Base-by-base conservation (phyloP, 176 grass and related monocot species). In the Oryza meyeriana region DNA sequence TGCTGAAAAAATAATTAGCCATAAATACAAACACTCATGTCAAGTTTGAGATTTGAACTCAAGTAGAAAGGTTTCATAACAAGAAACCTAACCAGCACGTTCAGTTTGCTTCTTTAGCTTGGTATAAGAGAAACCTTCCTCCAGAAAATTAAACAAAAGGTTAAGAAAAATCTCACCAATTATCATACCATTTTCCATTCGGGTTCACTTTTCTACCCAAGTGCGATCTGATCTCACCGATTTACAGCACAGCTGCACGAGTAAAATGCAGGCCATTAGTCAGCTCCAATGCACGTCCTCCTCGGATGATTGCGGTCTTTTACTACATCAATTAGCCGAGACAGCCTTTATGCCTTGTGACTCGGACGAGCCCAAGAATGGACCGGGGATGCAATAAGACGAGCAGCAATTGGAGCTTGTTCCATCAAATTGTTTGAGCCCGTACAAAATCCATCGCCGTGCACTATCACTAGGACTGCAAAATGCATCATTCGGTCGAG, bases 171-270 rank as follows among this genome's bases (percentile, higher is more conserved):
- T 2, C 55, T 57, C 52, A 1, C 1, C 20, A 57, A n/a, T 57
- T 59, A 6, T 22, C 18, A 0, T 28, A 45, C 36, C 65, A 14
- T 41, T 57, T 67, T 39, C 18, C 87, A 75, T 48, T 31, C 6
- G 27, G 28, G 16, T 13, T 66, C 33, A 65, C 75, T 67, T 63
- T 65, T n/a, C 82, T 61, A 74, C 45, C 35, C 18, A 22, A 74
- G 68, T 89, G 82, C 76, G 30, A 55, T 70, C 39, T 61, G 50
- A 81, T 30, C 50, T 55, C 31, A 52, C 34, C 63, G 1, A 20
- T 50, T 31, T 45, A 68, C 76, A 40, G 61, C 20, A 40, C 22
- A 16, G 81, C 35, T 27, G 77, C 28, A 59, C 75, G 52, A 73
- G 36, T 79, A 62, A 72, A 38, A 61, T 50, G 29, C 52, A 14